A percentile compares a stretch with the other conserved stretches of the same genome.
These are phyloP conservation scores for Cardiospermum halicacabum DNA, from an alignment of 345 rosid genomes.

Conservation along the genomic window DNA sequence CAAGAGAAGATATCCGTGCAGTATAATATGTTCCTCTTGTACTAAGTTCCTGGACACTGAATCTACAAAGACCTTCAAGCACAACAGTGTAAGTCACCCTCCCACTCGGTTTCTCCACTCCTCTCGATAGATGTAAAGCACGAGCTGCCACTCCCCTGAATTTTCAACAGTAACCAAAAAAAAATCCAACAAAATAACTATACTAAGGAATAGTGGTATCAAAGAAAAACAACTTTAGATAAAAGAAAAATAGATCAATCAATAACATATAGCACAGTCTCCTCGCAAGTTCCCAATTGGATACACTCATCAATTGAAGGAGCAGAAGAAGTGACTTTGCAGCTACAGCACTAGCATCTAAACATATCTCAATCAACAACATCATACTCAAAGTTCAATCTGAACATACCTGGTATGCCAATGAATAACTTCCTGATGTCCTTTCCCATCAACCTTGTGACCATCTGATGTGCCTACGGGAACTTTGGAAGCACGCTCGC, in stretches of 20 bases:
- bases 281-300: no score
- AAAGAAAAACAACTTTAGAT: not conserved
- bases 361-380: slow-evolving; percentile 10
- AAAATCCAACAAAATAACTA: slow-evolving; percentile 8
- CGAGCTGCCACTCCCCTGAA: slow-evolving; percentile 97
- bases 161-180: slow-evolving; percentile 10
- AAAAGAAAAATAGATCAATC: no score
- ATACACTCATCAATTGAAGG: not conserved
- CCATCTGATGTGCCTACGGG: slow-evolving; percentile 58
- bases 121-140: slow-evolving; percentile 93
- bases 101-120: slow-evolving; percentile 99
- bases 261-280: no score
- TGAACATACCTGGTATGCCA: slow-evolving; percentile 83
- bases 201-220: not conserved
- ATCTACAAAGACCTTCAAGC: slow-evolving; percentile 95
- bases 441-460: slow-evolving; percentile 76
- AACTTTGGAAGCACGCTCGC: slow-evolving; percentile 53
- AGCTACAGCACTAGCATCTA: not conserved
- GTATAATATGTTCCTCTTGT: slow-evolving; percentile 85
- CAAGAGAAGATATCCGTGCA: slow-evolving; percentile 84
- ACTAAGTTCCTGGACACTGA: slow-evolving; percentile 88
- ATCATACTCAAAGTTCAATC: not conserved
- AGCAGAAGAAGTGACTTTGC: not conserved
- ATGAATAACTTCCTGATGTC: slow-evolving; percentile 70
- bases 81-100: slow-evolving; percentile 96